Evolutionary conservation across 2,329 filamentous ascomycete genomes (phyloP).

Genomic region (Dryadomyces sulphureus): DNA sequence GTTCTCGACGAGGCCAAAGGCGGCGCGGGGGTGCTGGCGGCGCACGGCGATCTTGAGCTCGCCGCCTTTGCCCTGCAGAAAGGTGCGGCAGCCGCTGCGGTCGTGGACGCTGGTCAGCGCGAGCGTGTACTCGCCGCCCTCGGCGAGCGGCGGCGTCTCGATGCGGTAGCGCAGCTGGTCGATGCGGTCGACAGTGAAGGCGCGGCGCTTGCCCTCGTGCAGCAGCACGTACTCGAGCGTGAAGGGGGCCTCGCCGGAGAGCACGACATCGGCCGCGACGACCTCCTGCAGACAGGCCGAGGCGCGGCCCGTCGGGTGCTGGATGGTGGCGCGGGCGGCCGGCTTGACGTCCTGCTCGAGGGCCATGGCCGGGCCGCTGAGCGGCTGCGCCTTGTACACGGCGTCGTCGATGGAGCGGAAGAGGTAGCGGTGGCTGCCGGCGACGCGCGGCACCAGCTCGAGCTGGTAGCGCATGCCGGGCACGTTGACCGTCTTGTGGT

Average conservation of each 20-base stretch:
- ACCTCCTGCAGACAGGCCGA: slow-evolving; percentile 73
- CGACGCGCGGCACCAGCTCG: slow-evolving; percentile 65
- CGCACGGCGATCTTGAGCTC: slow-evolving; percentile 76
- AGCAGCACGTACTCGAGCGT: slow-evolving; percentile 84
- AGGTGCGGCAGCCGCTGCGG: slow-evolving; percentile 70
- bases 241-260: slow-evolving; percentile 77
- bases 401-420: slow-evolving; percentile 71
- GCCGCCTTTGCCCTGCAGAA: slow-evolving; percentile 47
- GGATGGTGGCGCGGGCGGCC: slow-evolving; percentile 65
- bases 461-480: slow-evolving; percentile 68
- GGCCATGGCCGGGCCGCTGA: slow-evolving; percentile 45
- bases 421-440: slow-evolving; percentile 74
- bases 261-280: slow-evolving; percentile 56
- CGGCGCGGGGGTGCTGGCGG: slow-evolving; percentile 72
- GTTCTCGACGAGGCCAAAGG: slow-evolving; percentile 75
- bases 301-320: slow-evolving; percentile 35
- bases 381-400: slow-evolving; percentile 55
- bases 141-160: slow-evolving; percentile 55
- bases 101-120: slow-evolving; percentile 79
- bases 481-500: slow-evolving; percentile 41
- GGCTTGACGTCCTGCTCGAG: slow-evolving; percentile 89
- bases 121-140: slow-evolving; percentile 82
- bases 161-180: slow-evolving; percentile 51
- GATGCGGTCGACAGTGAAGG: slow-evolving; percentile 50
- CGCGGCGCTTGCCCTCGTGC: slow-evolving; percentile 71